Evolutionary conservation across 805 yeast genomes (phyloP).

Genomic region (Lachancea thermotolerans): DNA sequence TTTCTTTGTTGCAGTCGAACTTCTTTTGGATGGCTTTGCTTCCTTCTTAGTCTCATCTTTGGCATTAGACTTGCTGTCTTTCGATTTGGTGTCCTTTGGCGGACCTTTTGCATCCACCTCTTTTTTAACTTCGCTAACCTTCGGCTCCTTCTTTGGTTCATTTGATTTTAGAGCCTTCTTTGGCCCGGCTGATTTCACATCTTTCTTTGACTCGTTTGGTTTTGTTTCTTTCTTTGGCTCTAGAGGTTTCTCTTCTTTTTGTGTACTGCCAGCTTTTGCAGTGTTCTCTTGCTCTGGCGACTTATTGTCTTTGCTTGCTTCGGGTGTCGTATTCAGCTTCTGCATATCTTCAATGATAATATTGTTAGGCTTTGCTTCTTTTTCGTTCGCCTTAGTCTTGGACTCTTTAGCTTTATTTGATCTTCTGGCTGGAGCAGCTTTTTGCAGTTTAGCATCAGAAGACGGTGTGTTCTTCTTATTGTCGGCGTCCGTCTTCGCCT

Average conservation of each 20-base stretch:
- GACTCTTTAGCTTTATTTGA: not conserved
- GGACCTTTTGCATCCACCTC: not conserved
- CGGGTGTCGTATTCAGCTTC: not conserved
- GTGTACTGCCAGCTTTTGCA: not conserved
- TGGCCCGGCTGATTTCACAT: not conserved
- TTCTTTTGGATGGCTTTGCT: conserved; percentile 1
- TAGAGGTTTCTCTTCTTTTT: not conserved
- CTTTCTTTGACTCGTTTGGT: not conserved
- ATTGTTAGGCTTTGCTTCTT: conserved; percentile 1
- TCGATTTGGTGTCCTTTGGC: conserved; percentile 12
- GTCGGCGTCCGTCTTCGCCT: not conserved
- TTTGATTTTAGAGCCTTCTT: not conserved
- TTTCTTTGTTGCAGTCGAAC: conserved; percentile 1
- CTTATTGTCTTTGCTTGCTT: not conserved
- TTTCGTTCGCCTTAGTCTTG: not conserved
- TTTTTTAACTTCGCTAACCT: not conserved
- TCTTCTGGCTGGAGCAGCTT: not conserved
- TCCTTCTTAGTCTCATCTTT: conserved; percentile 7
- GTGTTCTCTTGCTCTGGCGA: not conserved
- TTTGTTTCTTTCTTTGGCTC: not conserved
- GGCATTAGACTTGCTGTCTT: conserved; percentile 4
- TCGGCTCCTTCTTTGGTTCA: not conserved
- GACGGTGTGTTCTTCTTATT: not conserved
- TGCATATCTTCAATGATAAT: conserved; percentile 4
- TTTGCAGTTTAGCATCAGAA: not conserved